Evolutionary conservation across 371 early-diverging fungal species (phyloP).

Genomic region (Rhizomucor miehei): DNA sequence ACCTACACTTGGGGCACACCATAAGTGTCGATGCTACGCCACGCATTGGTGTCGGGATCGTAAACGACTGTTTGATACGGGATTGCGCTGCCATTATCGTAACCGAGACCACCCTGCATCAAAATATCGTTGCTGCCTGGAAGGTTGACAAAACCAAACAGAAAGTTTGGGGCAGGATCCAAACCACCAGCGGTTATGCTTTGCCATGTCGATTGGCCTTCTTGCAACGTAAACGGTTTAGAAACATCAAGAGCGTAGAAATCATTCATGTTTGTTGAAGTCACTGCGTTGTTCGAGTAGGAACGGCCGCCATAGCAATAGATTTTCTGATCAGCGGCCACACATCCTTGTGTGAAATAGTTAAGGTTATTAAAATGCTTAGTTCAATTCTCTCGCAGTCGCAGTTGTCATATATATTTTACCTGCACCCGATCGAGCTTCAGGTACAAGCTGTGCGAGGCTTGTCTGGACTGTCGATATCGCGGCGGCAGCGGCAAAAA

Average conservation of each 20-base stretch:
- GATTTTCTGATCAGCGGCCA: neutral
- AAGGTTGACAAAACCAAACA: slow-evolving; percentile 4
- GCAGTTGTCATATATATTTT: too few species aligned
- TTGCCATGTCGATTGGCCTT: too few species aligned
- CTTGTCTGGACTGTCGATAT: too few species aligned
- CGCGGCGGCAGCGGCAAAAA: too few species aligned
- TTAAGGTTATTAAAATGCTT: too few species aligned
- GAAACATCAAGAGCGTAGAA: slow-evolving; percentile 4
- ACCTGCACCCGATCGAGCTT: too few species aligned
- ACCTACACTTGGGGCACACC: slow-evolving; percentile 2
- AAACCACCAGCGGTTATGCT: neutral
- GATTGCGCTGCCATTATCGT: slow-evolving; percentile 5
- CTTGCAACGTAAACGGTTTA: neutral
- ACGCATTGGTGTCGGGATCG: neutral
- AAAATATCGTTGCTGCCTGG: slow-evolving; percentile 1
- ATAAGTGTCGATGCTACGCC: slow-evolving; percentile 1
- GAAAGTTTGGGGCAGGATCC: slow-evolving; percentile 2
- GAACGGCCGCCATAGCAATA: slow-evolving; percentile 8
- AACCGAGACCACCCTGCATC: slow-evolving; percentile 7
- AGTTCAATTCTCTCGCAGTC: too few species aligned
- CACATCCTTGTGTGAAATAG: too few species aligned
- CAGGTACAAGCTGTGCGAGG: too few species aligned
- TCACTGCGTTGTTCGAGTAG: neutral
- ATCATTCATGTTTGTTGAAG: neutral
- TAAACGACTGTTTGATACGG: slow-evolving; percentile 5